These are phyloP conservation scores for Penicillium flavigenum DNA, from an alignment of 495 filamentous ascomycete genomes.

Conservation along the genomic window DNA sequence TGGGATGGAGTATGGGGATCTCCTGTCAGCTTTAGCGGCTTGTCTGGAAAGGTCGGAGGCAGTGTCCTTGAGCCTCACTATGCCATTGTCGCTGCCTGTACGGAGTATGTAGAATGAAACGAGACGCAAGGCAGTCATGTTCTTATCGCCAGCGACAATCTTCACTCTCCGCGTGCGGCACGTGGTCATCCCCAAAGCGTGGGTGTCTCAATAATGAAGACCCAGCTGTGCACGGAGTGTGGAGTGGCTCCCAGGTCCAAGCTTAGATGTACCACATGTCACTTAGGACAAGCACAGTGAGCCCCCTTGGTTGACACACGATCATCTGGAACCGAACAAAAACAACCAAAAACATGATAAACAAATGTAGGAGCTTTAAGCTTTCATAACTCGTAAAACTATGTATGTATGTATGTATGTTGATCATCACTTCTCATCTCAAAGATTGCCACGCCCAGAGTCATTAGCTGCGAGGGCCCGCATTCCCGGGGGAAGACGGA, in stretches of 20 bases:
- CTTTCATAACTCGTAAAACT: constrained; percentile 24
- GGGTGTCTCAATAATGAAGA: background rate
- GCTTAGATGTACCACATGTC: background rate
- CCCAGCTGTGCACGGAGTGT: background rate
- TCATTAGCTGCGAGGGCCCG: constrained; percentile 22
- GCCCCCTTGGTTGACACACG: background rate
- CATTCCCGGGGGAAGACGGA: constrained; percentile 47
- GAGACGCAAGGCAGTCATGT: background rate
- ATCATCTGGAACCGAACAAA: background rate
- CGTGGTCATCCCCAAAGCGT: background rate
- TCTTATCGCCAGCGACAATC: background rate
- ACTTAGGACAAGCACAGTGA: background rate
- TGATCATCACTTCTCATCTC: constrained; percentile 11
- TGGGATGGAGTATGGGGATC: background rate
- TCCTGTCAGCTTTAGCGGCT: background rate
- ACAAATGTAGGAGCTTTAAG: background rate
- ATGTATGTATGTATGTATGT: constrained; percentile 15
- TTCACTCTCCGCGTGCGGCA: background rate
- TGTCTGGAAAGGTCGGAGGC: constrained; percentile 8
- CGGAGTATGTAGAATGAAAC: background rate
- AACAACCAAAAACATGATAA: background rate
- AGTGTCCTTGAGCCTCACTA: background rate
- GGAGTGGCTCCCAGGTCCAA: background rate
- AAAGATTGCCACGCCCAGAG: constrained; percentile 38
- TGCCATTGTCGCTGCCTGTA: background rate